phyloP scores from a whole-genome alignment of 2,329 filamentous ascomycete genomes.

The Cladosporium sp. region DNA sequence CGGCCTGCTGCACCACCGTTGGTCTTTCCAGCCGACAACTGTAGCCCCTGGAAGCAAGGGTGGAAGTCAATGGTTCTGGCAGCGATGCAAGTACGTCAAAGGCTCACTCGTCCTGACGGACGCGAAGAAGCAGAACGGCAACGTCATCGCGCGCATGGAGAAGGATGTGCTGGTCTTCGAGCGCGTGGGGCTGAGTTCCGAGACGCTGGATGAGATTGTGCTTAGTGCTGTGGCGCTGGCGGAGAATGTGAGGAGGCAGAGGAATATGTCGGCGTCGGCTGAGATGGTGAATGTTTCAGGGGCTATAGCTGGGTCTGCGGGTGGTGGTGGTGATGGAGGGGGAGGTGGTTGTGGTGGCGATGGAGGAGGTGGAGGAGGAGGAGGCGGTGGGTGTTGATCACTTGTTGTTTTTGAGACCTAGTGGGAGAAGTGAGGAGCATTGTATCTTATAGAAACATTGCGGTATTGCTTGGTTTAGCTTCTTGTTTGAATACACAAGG shows the following conservation, averaged over 20 bases:
- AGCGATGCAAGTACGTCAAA: conserved; percentile 16
- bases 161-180: conserved; percentile 21
- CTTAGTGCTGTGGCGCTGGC: conserved; percentile 23
- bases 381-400: conserved; percentile 15
- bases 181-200: conserved; percentile 15
- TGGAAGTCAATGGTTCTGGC: conserved; percentile 17
- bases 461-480: too few species aligned
- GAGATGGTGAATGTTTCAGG: not conserved
- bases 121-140: conserved; percentile 17
- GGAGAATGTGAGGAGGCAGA: conserved; percentile 18
- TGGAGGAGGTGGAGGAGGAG: conserved; percentile 16
- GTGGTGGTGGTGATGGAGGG: conserved; percentile 16
- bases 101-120: conserved; percentile 19
- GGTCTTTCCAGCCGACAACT: conserved; percentile 19
- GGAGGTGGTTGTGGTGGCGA: conserved; percentile 16
- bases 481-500: too few species aligned
- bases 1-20: conserved; percentile 18
- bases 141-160: conserved; percentile 20
- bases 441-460: too few species aligned
- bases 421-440: too few species aligned
- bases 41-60: conserved; percentile 10
- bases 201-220: conserved; percentile 21
- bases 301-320: not conserved
- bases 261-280: not conserved
- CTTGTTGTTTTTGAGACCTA: too few species aligned